Evolutionary conservation across 2,329 filamentous ascomycete species (phyloP).

Genomic region (Clathrospora elynae): DNA sequence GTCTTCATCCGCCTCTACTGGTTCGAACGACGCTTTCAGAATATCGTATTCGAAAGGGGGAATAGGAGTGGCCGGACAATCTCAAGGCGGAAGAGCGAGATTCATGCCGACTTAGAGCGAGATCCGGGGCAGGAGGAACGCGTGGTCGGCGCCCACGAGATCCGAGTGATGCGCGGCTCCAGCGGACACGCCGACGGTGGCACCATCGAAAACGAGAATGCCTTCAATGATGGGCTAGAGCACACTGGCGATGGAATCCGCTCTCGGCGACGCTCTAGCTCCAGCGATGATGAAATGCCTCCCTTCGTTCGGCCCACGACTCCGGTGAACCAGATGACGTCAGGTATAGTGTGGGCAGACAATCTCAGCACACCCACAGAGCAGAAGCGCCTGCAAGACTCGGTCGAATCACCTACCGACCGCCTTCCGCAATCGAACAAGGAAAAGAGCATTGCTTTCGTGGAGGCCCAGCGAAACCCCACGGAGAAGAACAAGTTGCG

Average conservation of each 20-base stretch:
- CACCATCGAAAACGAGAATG: conserved; percentile 59
- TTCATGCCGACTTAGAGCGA: conserved; percentile 53
- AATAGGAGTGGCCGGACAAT: conserved; percentile 60
- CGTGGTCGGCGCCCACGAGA: conserved; percentile 69
- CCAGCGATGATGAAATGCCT: conserved; percentile 24
- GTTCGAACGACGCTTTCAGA: conserved; percentile 96
- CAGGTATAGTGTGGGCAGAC: conserved; percentile 33
- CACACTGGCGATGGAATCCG: conserved; percentile 19
- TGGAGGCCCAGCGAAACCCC: conserved; percentile 79
- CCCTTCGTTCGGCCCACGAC: conserved; percentile 25
- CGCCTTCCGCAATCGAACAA: conserved; percentile 61
- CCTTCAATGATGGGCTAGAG: conserved; percentile 54
- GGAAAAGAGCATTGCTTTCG: conserved; percentile 84
- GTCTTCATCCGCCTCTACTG: conserved; percentile 94
- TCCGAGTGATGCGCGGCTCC: conserved; percentile 67
- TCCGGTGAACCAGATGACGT: conserved; percentile 17
- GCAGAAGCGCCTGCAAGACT: conserved; percentile 49
- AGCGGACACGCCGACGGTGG: conserved; percentile 60
- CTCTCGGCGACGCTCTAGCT: conserved; percentile 15
- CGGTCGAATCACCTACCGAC: conserved; percentile 65
- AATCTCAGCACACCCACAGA: conserved; percentile 57
- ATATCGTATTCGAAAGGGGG: conserved; percentile 75
- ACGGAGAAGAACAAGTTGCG: conserved; percentile 75
- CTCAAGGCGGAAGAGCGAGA: conserved; percentile 58
- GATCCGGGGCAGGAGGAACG: conserved; percentile 58